Evolutionary conservation across 2,329 filamentous ascomycete genomes (phyloP).

Genomic region (Aspergillus udagawae): DNA sequence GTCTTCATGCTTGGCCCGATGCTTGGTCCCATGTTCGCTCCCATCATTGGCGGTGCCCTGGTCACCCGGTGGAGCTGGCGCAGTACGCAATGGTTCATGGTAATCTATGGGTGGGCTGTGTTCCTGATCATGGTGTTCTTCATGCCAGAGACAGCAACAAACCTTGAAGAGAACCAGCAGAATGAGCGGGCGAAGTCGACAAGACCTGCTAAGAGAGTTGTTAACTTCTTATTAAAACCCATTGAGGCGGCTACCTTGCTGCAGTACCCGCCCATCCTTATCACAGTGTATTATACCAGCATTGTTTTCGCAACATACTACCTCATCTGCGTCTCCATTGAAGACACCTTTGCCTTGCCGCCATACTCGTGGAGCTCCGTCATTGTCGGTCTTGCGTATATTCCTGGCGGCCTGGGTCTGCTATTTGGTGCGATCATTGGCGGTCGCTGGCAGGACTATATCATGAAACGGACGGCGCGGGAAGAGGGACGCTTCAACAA

Average conservation of each 20-base stretch:
- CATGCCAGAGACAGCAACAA: slow-evolving; percentile 36
- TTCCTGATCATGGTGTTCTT: slow-evolving; percentile 30
- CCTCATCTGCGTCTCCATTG: slow-evolving; percentile 37
- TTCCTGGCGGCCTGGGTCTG: slow-evolving; percentile 37
- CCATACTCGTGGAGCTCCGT: slow-evolving; percentile 36
- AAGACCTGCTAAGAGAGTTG: slow-evolving; percentile 4
- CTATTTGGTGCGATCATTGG: slow-evolving; percentile 34
- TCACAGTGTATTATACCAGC: slow-evolving; percentile 34
- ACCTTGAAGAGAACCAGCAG: slow-evolving; percentile 18
- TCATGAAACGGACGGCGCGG: slow-evolving; percentile 37
- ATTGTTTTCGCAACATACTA: slow-evolving; percentile 37
- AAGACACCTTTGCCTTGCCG: slow-evolving; percentile 31
- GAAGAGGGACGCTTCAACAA: slow-evolving; percentile 32
- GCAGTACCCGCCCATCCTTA: slow-evolving; percentile 33
- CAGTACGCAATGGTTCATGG: slow-evolving; percentile 35
- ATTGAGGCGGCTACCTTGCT: slow-evolving; percentile 34
- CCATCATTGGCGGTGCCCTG: slow-evolving; percentile 38
- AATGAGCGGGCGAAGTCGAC: slow-evolving; percentile 5
- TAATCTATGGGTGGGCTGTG: slow-evolving; percentile 32
- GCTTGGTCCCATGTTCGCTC: slow-evolving; percentile 29
- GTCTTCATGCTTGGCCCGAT: slow-evolving; percentile 36
- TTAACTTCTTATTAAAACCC: slow-evolving; percentile 31
- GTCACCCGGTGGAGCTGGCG: slow-evolving; percentile 36
- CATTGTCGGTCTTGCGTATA: slow-evolving; percentile 36
- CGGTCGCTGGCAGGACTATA: slow-evolving; percentile 36